These are phyloP conservation scores for Verticillium klebahnii DNA, from an alignment of 2,329 filamentous ascomycete species.

Conservation along the genomic window DNA sequence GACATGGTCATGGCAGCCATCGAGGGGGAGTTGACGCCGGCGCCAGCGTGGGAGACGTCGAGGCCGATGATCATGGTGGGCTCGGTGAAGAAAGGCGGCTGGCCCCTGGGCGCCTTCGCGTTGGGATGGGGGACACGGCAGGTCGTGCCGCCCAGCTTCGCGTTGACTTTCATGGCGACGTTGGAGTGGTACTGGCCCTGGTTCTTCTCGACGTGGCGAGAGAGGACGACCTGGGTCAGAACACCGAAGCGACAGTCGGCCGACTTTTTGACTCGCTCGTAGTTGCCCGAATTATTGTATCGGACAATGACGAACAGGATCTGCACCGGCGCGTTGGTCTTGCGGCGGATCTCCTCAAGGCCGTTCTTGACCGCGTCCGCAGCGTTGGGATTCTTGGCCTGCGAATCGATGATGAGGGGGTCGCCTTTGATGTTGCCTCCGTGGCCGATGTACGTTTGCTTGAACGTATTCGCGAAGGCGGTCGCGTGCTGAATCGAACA, in stretches of 20 bases:
- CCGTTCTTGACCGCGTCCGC: conserved; percentile 50
- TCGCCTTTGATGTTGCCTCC: conserved; percentile 33
- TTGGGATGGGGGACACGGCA: conserved; percentile 30
- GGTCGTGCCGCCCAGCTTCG: conserved; percentile 85
- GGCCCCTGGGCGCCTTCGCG: conserved; percentile 16
- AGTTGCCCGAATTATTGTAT: conserved; percentile 65
- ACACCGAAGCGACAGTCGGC: conserved; percentile 83
- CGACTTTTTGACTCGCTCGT: conserved; percentile 84
- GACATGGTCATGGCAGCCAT: conserved; percentile 87
- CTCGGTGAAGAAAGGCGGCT: conserved; percentile 32
- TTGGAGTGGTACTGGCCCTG: conserved; percentile 87
- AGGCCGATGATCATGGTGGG: conserved; percentile 66
- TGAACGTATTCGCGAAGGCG: conserved; percentile 49
- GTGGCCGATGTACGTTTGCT: conserved; percentile 40
- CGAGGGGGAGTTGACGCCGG: conserved; percentile 60
- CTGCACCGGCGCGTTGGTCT: conserved; percentile 57
- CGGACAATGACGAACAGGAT: conserved; percentile 76
- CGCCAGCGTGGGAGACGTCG: conserved; percentile 81
- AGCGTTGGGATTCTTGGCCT: conserved; percentile 28
- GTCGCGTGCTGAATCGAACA: conserved; percentile 49
- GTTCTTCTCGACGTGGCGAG: conserved; percentile 61
- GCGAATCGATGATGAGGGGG: conserved; percentile 24
- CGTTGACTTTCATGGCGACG: conserved; percentile 94
- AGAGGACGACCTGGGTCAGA: conserved; percentile 77
- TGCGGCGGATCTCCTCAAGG: conserved; percentile 50